Evolutionary conservation across 2,329 filamentous ascomycete species (phyloP), one percentile per base, ranked within the genome.

Genomic region (Plenodomus biglobosus): DNA sequence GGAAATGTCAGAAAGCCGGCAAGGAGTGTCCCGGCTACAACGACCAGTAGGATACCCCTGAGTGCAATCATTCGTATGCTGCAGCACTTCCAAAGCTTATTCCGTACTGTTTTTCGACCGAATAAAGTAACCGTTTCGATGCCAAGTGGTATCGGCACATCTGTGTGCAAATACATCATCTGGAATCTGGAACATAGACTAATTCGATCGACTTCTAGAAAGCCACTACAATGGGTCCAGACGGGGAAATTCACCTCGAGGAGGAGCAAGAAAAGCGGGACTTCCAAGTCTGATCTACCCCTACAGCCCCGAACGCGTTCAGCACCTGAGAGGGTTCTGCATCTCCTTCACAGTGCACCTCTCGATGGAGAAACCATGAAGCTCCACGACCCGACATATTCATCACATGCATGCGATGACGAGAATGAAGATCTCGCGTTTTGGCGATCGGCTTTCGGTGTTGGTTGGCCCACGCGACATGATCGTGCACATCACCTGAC

Each of bases 211-310:
- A 32, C 13, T 11, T 32, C 8, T 32, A 32, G 27, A 15, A 70
- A 68, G 24, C 67, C 67, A 16, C 42, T 70, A 21, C 64, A 68
- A 38, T 70, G 66, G 66, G 50, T 70, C 6, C 52, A 62, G 35
- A 58, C 62, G 0, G 66, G 66, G 3, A 65, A 59, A 40, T 60
- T 68, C 13, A 66, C 55, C 3, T 69, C 62, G n/a, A 51, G 62
- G 42, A 47, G 43, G 24, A 56, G 56, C 24, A 59, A 48, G 40
- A 61, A 61, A 35, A 48, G 60, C 40, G 22, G 36, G 2, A n/a
- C 8, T 13, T 46, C 18, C 7, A 32, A 15, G 27, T 15, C n/a
- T 13, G 45, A 8, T 40, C 54, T 1, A 52, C 19, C 42, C 53
- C 20, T 56, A 60, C 34, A 45, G 3, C 27, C 27, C 11, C 51